Conservation (phyloP, 83 land plant genomes). For the Diphasiastrum complanatum region DNA sequence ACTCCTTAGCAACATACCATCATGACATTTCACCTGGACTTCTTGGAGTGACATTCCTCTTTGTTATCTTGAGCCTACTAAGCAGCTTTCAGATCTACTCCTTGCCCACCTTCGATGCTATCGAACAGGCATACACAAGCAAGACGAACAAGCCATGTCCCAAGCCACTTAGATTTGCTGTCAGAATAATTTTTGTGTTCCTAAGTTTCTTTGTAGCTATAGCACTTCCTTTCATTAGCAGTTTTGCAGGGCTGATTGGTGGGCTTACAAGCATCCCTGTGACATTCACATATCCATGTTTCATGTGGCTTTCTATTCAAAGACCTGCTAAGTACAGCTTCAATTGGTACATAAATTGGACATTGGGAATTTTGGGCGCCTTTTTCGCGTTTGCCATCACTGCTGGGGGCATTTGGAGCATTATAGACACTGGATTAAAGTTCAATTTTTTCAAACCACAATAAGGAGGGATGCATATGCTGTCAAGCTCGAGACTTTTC, state of each 20-base stretch:
- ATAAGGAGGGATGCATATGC: neutral
- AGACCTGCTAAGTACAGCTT: conserved; percentile 49
- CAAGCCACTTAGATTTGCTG: conserved; percentile 37
- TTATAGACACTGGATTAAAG: conserved; percentile 44
- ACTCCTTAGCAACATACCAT: conserved; percentile 37
- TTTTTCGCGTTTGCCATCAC: conserved; percentile 40
- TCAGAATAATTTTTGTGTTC: conserved; percentile 41
- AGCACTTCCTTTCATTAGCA: conserved; percentile 61
- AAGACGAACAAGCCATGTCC: conserved; percentile 47
- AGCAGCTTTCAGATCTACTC: conserved; percentile 68
- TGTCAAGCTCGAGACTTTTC: too few species aligned
- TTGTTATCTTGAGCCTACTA: conserved; percentile 59
- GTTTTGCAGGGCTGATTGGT: conserved; percentile 67
- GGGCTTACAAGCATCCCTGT: conserved; percentile 60
- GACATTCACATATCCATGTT: conserved; percentile 73
- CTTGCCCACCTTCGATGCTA: conserved; percentile 65
- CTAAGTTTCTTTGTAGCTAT: conserved; percentile 46
- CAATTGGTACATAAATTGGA: conserved; percentile 69
- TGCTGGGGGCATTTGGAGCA: conserved; percentile 51
- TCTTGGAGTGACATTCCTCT: conserved; percentile 43
- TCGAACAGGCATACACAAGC: conserved; percentile 54
- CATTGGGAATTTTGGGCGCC: conserved; percentile 47
- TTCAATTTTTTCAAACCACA: conserved; percentile 62
- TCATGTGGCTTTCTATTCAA: conserved; percentile 67
- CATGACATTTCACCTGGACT: conserved; percentile 30